Evolutionary conservation across 2,329 filamentous ascomycete genomes (phyloP), one percentile per base, ranked within the genome.

Genomic region (Knoxdaviesia capensis): DNA sequence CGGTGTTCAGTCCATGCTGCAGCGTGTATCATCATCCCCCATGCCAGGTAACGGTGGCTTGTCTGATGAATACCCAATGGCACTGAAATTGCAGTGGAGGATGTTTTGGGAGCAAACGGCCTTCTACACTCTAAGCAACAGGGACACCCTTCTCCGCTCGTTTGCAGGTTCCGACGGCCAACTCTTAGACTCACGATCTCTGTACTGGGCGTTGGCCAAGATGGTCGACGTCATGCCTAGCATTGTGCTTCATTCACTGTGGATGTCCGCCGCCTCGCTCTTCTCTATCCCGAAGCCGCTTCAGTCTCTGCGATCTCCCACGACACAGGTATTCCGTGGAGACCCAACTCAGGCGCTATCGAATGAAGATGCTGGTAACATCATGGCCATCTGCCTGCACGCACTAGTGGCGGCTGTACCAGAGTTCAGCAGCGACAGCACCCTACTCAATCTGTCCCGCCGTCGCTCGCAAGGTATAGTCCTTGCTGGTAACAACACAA

Each of bases 171-270:
- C 58, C 37, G 59, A 68, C 7, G 65, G 63, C 7, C 62, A 65
- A 38, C 53, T 74, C 1, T 64, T 72, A 43, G 71, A 78, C 52
- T 76, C 73, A 1, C 71, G 73, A 41, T 71, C 66, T 9, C 57
- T 75, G 1, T 79, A 69, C 71, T 77, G 74, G 51, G 71, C 68
- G 50, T 74, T 76, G 64, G 56, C 75, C 43, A 67, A 69, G 43
- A 57, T 79, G 54, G 74, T 68, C 5, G 62, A 71, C 40, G 64
- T 67, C 36, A 64, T 67, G 10, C 70, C 73, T 5, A 70, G 60
- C 39, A 53, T 78, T 20, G 71, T 79, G 2, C 68, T 77, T 41
- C 69, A 78, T 51, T 75, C 71, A 49, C 59, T 80, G 5, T 81
- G 77, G 77, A 61, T 71, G 47, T 71, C 71, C 5, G 63, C 74